A percentile compares a stretch with the other conserved stretches of the same genome.
Conservation (phyloP, 805 yeast species). For the Cephaloascus albidus region DNA sequence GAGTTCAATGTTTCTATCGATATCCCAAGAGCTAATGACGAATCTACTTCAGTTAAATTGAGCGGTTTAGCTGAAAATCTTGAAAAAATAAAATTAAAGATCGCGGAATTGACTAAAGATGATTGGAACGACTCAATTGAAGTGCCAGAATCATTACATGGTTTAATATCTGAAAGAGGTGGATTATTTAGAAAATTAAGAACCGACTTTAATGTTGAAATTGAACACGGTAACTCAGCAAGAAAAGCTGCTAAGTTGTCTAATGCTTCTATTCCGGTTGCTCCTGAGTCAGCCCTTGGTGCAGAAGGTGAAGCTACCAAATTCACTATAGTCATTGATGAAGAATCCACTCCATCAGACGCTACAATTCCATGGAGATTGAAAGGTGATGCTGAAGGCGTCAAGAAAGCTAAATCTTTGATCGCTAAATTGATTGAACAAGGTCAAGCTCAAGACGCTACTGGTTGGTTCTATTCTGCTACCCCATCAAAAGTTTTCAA, state of each 20-base stretch:
- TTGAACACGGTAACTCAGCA: slow-evolving; percentile 45
- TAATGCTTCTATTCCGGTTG: slow-evolving; percentile 29
- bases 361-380: slow-evolving; percentile 58
- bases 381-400: slow-evolving; percentile 39
- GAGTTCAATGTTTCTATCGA: slow-evolving; percentile 55
- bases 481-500: slow-evolving; percentile 42
- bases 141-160: slow-evolving; percentile 50
- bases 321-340: slow-evolving; percentile 34
- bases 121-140: slow-evolving; percentile 42
- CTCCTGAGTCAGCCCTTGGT: slow-evolving; percentile 38
- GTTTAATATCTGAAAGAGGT: slow-evolving; percentile 60
- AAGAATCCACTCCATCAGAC: slow-evolving; percentile 10
- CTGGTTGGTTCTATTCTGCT: slow-evolving; percentile 57
- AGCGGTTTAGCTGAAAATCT: slow-evolving; percentile 61
- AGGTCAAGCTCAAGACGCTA: slow-evolving; percentile 33
- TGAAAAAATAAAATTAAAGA: slow-evolving; percentile 51
- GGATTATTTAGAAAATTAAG: slow-evolving; percentile 47
- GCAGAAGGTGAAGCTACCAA: slow-evolving; percentile 29
- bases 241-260: slow-evolving; percentile 43
- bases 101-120: slow-evolving; percentile 53
- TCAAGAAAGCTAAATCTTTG: slow-evolving; percentile 40
- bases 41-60: slow-evolving; percentile 42
- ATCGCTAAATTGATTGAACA: slow-evolving; percentile 40
- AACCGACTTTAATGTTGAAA: slow-evolving; percentile 43
- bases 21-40: slow-evolving; percentile 54